These are phyloP conservation scores for Colletotrichum plurivorum DNA, from an alignment of 2,329 filamentous ascomycete genomes.

Conservation along the genomic window DNA sequence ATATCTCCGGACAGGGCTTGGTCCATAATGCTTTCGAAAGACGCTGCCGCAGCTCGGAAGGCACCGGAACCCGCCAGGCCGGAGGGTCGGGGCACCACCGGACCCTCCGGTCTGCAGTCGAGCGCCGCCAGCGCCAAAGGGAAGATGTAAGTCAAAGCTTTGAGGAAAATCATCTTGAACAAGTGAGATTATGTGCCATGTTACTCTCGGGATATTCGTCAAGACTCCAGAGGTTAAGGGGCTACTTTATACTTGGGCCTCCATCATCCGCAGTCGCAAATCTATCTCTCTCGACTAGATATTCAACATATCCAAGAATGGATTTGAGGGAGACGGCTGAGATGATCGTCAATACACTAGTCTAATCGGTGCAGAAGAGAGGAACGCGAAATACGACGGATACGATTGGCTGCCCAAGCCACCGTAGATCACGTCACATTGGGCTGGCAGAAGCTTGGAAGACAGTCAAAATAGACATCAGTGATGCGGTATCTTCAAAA, in stretches of 20 bases:
- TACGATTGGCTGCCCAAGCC: not conserved
- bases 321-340: not conserved
- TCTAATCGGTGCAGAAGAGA: not conserved
- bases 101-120: slow-evolving; percentile 48
- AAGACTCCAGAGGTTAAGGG: not conserved
- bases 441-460: too few species aligned
- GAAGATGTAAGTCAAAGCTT: too few species aligned
- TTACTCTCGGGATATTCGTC: not conserved
- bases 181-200: not conserved
- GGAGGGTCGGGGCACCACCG: slow-evolving; percentile 50
- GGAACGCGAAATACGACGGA: slow-evolving; percentile 1
- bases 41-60: slow-evolving; percentile 47
- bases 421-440: too few species aligned
- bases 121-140: slow-evolving; percentile 30
- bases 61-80: slow-evolving; percentile 44
- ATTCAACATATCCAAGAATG: not conserved
- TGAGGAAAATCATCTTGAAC: not conserved
- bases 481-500: too few species aligned
- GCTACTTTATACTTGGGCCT: not conserved
- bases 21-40: slow-evolving; percentile 48
- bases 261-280: not conserved
- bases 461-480: too few species aligned
- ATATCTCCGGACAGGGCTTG: slow-evolving; percentile 50
- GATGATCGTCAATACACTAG: not conserved
- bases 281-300: not conserved